Evolutionary conservation across 2,329 filamentous ascomycete genomes (phyloP).

Genomic region (Helicocarpus griseus): DNA sequence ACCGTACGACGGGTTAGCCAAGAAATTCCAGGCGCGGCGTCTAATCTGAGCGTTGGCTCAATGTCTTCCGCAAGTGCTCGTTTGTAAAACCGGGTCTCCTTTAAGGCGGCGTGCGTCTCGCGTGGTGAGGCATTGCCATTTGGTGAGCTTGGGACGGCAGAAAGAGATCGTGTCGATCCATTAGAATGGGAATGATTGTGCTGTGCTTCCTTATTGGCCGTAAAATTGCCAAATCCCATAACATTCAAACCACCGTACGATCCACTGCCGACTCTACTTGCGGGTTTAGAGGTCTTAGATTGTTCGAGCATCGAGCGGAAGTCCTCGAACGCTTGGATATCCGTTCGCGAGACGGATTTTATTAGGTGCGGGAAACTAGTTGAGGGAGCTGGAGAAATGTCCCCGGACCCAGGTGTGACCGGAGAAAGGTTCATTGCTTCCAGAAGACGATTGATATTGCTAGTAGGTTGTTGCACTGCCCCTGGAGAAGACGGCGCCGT

Average conservation of each 20-base stretch:
- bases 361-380: constrained; percentile 74
- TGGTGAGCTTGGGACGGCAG: constrained; percentile 39
- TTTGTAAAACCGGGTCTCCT: constrained; percentile 92
- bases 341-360: constrained; percentile 71
- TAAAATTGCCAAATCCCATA: constrained; percentile 43
- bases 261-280: constrained; percentile 62
- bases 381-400: constrained; percentile 52
- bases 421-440: constrained; percentile 50
- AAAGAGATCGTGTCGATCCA: constrained; percentile 51
- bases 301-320: constrained; percentile 68
- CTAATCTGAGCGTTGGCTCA: constrained; percentile 83
- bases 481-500: constrained; percentile 73
- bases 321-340: constrained; percentile 72
- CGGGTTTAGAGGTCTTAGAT: constrained; percentile 51
- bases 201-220: constrained; percentile 28
- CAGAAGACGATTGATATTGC: constrained; percentile 43
- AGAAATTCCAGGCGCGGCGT: constrained; percentile 79
- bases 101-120: constrained; percentile 49
- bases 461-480: constrained; percentile 45
- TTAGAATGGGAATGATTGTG: constrained; percentile 36
- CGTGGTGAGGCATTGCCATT: constrained; percentile 31
- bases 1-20: constrained; percentile 88
- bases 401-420: constrained; percentile 38
- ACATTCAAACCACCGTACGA: constrained; percentile 57
- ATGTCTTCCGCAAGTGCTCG: constrained; percentile 81